Percentiles rank a stretch among this genome's conserved stretches.
phyloP scores from a whole-genome alignment of 164 flowering plant genomes.

The Hamamelis virginiana region DNA sequence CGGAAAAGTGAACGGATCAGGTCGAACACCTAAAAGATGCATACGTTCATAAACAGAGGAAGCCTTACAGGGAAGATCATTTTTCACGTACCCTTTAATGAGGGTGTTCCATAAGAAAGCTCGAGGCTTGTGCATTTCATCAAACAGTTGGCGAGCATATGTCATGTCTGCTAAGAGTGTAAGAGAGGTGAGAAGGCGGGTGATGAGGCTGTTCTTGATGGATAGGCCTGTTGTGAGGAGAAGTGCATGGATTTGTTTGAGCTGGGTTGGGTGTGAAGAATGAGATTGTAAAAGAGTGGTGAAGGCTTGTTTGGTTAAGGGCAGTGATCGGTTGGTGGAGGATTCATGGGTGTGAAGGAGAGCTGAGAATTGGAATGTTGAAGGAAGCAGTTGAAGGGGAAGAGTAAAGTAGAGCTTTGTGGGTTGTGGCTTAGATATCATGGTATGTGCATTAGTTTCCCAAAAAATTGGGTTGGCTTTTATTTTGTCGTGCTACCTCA shows the following conservation, averaged over 20 bases:
- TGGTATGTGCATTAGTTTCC: too few species aligned
- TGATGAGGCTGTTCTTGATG: slow-evolving; percentile 38
- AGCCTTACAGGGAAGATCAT: slow-evolving; percentile 21
- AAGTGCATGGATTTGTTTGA: slow-evolving; percentile 37
- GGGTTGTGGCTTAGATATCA: too few species aligned
- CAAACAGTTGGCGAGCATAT: slow-evolving; percentile 39
- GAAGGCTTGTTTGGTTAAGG: slow-evolving; percentile 22
- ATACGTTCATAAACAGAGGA: slow-evolving; percentile 22
- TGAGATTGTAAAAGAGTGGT: slow-evolving; percentile 20
- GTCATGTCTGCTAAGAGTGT: slow-evolving; percentile 25
- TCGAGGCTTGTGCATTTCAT: slow-evolving; percentile 45
- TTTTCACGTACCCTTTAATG: slow-evolving; percentile 40
- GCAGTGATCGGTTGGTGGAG: neutral
- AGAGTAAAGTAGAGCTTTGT: neutral
- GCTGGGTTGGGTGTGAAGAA: slow-evolving; percentile 27
- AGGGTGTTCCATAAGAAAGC: slow-evolving; percentile 46
- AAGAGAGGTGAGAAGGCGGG: slow-evolving; percentile 27
- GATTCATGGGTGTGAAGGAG: neutral
- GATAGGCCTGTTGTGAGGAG: slow-evolving; percentile 39
- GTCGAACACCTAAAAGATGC: slow-evolving; percentile 31
- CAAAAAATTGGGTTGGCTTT: too few species aligned
- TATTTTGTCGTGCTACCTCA: too few species aligned
- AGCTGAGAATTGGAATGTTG: neutral
- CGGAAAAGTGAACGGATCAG: slow-evolving; percentile 42
- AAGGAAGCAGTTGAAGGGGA: neutral